Conservation (phyloP, 108 stramenopile species). For the Aurantiochytrium sp. region DNA sequence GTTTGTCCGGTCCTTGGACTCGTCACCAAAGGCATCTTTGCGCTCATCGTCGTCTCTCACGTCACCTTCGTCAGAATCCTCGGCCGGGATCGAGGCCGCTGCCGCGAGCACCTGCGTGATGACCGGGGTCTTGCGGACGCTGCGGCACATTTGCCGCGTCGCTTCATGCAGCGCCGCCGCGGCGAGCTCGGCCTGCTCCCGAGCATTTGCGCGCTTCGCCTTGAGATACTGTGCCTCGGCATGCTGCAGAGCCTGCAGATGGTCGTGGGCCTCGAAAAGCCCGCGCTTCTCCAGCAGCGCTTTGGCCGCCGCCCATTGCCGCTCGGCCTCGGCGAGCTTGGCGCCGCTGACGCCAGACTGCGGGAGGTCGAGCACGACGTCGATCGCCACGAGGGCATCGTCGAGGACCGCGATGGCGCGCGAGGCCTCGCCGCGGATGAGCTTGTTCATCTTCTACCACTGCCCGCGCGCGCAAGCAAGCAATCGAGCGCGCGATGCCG, state of each 20-base stretch:
- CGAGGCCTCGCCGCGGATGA: slow-evolving; percentile 23
- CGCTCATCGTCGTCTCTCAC: background rate
- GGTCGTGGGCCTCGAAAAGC: background rate
- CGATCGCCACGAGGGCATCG: background rate
- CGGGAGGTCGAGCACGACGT: background rate
- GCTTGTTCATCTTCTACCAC: slow-evolving; percentile 11
- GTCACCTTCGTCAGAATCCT: background rate
- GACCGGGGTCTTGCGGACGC: background rate
- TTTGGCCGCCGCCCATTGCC: background rate
- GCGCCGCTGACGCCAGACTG: background rate
- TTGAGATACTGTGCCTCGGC: background rate
- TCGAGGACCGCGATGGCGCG: background rate
- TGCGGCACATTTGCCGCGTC: background rate
- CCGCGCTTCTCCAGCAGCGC: background rate
- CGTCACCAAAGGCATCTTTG: too few species aligned
- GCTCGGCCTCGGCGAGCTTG: background rate
- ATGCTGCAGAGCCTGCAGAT: background rate
- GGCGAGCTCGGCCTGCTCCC: background rate
- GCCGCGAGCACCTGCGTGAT: background rate
- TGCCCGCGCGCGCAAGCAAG: too few species aligned
- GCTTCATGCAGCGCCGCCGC: background rate
- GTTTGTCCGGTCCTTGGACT: too few species aligned
- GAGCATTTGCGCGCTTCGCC: background rate
- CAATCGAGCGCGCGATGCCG: too few species aligned
- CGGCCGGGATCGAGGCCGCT: background rate